Evolutionary conservation across 495 filamentous ascomycete species (phyloP).

Genomic region (Aspergillus cavernicola): DNA sequence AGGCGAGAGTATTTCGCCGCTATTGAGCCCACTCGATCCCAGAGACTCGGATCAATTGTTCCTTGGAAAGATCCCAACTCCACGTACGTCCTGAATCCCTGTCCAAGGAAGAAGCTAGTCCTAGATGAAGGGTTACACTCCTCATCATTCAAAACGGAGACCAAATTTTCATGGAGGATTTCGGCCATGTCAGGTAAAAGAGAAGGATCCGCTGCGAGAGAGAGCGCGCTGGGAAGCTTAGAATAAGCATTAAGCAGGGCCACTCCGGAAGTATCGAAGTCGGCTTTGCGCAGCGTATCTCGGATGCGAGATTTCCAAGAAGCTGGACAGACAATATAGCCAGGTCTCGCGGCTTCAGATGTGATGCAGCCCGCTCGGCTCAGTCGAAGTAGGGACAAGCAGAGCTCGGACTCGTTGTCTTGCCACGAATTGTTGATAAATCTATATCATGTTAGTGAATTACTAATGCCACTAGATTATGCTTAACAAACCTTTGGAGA

Average conservation of each 20-base stretch:
- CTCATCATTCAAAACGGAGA: constrained; percentile 20
- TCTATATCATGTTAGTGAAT: constrained; percentile 31
- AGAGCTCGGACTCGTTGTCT: constrained; percentile 62
- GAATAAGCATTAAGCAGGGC: constrained; percentile 38
- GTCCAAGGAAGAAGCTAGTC: constrained; percentile 36
- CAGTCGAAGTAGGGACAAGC: constrained; percentile 65
- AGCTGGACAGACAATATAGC: constrained; percentile 57
- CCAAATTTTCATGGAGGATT: constrained; percentile 32
- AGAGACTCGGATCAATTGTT: constrained; percentile 49
- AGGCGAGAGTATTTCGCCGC: constrained; percentile 59
- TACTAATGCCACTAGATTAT: neutral
- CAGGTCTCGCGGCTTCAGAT: constrained; percentile 44
- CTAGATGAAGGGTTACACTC: constrained; percentile 10
- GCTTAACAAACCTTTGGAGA: constrained; percentile 63
- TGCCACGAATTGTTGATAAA: constrained; percentile 74
- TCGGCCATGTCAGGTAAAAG: constrained; percentile 32
- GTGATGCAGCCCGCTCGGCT: constrained; percentile 49
- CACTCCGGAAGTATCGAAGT: constrained; percentile 21
- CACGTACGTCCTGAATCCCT: constrained; percentile 47
- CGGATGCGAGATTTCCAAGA: constrained; percentile 68
- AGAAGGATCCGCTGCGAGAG: constrained; percentile 33
- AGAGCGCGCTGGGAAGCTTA: constrained; percentile 36
- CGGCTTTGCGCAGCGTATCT: constrained; percentile 52
- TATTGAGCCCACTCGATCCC: constrained; percentile 55
- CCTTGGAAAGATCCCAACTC: constrained; percentile 29